Conservation (phyloP, 768 basidiomycete genomes). For the Pisolithus orientalis region DNA sequence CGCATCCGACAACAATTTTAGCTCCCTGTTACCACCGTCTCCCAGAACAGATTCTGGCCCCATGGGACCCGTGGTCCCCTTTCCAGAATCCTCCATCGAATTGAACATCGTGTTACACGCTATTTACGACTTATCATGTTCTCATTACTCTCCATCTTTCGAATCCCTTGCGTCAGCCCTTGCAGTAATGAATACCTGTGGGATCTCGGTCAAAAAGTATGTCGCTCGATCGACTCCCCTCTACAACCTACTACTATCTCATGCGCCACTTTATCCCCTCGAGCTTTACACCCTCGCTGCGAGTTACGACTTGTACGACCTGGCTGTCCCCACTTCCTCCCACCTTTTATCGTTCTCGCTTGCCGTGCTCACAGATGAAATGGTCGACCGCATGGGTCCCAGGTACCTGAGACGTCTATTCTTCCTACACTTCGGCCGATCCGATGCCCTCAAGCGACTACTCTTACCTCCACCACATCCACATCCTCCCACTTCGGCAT, state of each 20-base stretch:
- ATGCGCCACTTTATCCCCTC: slow-evolving; percentile 63
- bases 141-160: slow-evolving; percentile 67
- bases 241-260: slow-evolving; percentile 53
- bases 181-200: slow-evolving; percentile 52
- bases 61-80: slow-evolving; percentile 46
- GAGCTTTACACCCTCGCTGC: slow-evolving; percentile 71
- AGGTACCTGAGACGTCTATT: slow-evolving; percentile 76
- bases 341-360: slow-evolving; percentile 71
- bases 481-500: slow-evolving; percentile 61
- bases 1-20: slow-evolving; percentile 61
- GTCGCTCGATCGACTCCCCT: slow-evolving; percentile 51
- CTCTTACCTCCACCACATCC: slow-evolving; percentile 69
- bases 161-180: slow-evolving; percentile 53
- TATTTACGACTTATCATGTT: slow-evolving; percentile 66
- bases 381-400: slow-evolving; percentile 64
- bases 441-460: slow-evolving; percentile 76
- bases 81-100: slow-evolving; percentile 54
- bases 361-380: slow-evolving; percentile 61
- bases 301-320: slow-evolving; percentile 56
- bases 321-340: slow-evolving; percentile 70
- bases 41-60: slow-evolving; percentile 35
- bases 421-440: slow-evolving; percentile 77
- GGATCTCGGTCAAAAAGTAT: slow-evolving; percentile 43
- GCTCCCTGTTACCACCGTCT: slow-evolving; percentile 45
- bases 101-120: slow-evolving; percentile 71